phyloP scores from a whole-genome alignment of 1,139 yeast species.

The Yamadazyma buinensis region DNA sequence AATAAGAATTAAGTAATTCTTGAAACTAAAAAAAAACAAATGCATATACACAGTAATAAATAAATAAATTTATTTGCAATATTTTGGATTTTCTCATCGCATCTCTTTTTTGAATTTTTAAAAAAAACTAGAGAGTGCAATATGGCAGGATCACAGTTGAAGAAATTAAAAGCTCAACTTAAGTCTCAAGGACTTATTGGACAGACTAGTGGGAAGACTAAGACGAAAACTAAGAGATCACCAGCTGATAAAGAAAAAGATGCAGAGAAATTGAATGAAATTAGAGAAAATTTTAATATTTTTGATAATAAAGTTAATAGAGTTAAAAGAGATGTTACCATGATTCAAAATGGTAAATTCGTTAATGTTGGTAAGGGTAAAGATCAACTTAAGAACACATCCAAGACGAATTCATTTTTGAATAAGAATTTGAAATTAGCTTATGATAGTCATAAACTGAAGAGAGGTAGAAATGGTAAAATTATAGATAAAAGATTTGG shows the following conservation, averaged over 20 bases:
- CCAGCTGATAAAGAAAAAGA: constrained; percentile 72
- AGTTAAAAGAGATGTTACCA: constrained; percentile 62
- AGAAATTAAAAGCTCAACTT: constrained; percentile 72
- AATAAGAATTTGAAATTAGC: constrained; percentile 71
- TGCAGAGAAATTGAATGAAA: constrained; percentile 50
- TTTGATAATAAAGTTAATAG: constrained; percentile 77
- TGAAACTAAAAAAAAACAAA: too few relatives aligned
- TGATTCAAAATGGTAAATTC: constrained; percentile 49
- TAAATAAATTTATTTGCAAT: too few relatives aligned
- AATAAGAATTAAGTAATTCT: constrained; percentile 16
- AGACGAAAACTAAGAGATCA: constrained; percentile 49
- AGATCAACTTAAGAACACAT: constrained; percentile 31
- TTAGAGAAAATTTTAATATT: constrained; percentile 83
- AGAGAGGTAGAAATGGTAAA: constrained; percentile 73
- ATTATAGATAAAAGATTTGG: constrained; percentile 88
- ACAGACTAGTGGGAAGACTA: constrained; percentile 67
- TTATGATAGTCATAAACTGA: constrained; percentile 58
- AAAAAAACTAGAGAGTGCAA: too few relatives aligned
- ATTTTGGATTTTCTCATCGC: too few relatives aligned
- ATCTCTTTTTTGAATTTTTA: too few relatives aligned
- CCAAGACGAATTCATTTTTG: constrained; percentile 63
- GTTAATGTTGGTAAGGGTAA: constrained; percentile 65
- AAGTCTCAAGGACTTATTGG: constrained; percentile 80
- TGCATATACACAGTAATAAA: too few relatives aligned
- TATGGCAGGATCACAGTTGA: constrained; percentile 91